phyloP scores from a whole-genome alignment of 768 basidiomycete species.

The Hortiboletus flavorubellus region DNA sequence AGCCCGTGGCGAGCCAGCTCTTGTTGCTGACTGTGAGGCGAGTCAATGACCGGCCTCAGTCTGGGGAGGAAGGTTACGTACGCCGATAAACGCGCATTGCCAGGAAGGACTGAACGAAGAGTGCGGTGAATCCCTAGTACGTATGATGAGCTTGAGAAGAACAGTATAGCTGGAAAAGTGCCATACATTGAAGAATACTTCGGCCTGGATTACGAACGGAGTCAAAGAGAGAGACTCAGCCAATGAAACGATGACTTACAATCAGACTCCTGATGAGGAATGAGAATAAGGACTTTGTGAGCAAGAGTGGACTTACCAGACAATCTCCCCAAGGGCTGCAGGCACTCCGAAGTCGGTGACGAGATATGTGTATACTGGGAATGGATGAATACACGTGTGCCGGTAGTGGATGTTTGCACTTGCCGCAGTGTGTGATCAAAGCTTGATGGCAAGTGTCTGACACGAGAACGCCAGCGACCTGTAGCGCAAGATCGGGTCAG shows the following conservation, averaged over 20 bases:
- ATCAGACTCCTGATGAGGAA: conserved; percentile 23
- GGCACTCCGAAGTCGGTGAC: conserved; percentile 38
- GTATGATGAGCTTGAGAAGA: not conserved
- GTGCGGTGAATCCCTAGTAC: conserved; percentile 43
- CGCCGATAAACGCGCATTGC: conserved; percentile 50
- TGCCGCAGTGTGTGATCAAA: conserved; percentile 54
- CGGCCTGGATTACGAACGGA: conserved; percentile 33
- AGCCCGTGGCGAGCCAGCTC: conserved; percentile 37
- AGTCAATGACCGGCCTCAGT: not conserved
- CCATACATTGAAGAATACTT: conserved; percentile 51
- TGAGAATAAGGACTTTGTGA: not conserved
- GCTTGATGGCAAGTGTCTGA: conserved; percentile 58
- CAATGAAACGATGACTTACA: conserved; percentile 8
- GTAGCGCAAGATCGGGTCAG: not conserved
- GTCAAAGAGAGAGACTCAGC: not conserved
- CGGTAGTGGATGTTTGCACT: not conserved
- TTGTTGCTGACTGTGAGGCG: conserved; percentile 48
- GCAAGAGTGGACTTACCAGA: conserved; percentile 38
- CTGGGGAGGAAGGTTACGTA: conserved; percentile 23
- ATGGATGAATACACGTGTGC: not conserved
- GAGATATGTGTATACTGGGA: conserved; percentile 47
- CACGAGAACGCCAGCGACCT: conserved; percentile 52
- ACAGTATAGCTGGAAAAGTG: not conserved
- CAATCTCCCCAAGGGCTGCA: conserved; percentile 31
- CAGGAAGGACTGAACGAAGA: conserved; percentile 59